phyloP scores from a whole-genome alignment of 306 rosid genomes.

The Quercus robur region DNA sequence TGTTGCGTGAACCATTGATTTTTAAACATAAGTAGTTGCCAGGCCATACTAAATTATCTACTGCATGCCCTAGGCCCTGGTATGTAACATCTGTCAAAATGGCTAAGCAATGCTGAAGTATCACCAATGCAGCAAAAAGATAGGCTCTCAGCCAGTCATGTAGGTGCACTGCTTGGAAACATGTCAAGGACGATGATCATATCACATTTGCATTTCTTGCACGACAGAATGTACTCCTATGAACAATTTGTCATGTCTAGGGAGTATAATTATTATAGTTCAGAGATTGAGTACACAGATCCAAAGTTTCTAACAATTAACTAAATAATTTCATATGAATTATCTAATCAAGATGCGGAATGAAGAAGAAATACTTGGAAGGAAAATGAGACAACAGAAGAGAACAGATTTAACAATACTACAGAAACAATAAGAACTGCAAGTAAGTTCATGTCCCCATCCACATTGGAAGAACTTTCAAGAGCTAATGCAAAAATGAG shows the following conservation, averaged over 20 bases:
- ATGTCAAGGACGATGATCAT: neutral
- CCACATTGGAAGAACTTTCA: neutral
- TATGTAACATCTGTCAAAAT: neutral
- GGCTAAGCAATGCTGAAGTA: neutral
- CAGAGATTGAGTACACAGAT: neutral
- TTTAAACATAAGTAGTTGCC: neutral
- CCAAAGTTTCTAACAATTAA: neutral
- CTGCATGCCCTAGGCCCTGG: neutral
- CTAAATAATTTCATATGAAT: neutral
- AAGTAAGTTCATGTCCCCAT: neutral
- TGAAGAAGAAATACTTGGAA: neutral
- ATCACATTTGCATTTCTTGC: neutral
- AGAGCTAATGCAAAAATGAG: neutral
- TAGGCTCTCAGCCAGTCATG: neutral
- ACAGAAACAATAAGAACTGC: slow-evolving; percentile 3
- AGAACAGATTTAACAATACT: neutral
- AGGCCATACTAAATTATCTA: neutral
- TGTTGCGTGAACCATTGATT: neutral
- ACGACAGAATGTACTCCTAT: neutral
- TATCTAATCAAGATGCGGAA: neutral
- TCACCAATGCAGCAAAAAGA: neutral
- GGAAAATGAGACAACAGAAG: neutral
- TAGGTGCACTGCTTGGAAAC: neutral
- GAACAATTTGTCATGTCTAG: neutral
- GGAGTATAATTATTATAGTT: neutral